phyloP scores from a whole-genome alignment of 1,284 basidiomycete genomes.

The Coriolopsis trogii region DNA sequence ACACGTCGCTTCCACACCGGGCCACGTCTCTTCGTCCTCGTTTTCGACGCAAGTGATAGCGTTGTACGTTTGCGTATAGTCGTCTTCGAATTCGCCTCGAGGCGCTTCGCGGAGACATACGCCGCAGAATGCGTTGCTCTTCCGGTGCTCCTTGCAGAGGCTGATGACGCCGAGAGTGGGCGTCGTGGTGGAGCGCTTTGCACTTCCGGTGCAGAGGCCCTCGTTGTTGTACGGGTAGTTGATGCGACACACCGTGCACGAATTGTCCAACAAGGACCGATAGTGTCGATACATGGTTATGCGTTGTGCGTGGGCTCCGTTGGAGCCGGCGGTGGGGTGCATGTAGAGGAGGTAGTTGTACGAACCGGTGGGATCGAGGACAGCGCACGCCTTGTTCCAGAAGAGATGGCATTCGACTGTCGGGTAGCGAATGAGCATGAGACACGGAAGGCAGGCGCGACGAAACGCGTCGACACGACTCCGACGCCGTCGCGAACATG shows the following conservation, averaged over 20 bases:
- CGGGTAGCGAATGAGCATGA: slow-evolving; percentile 5
- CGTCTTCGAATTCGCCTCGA: slow-evolving; percentile 43
- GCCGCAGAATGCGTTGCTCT: slow-evolving; percentile 58
- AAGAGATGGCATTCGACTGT: slow-evolving; percentile 62
- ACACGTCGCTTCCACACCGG: slow-evolving; percentile 65
- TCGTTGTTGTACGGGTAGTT: slow-evolving; percentile 51
- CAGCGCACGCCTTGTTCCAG: slow-evolving; percentile 56
- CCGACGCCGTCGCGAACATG: too few species aligned
- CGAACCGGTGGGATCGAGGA: slow-evolving; percentile 56
- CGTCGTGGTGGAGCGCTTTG: slow-evolving; percentile 47
- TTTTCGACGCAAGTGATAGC: slow-evolving; percentile 61
- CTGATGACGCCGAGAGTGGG: slow-evolving; percentile 48
- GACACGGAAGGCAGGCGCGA: too few species aligned
- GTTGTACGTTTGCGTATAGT: slow-evolving; percentile 37
- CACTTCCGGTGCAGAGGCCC: slow-evolving; percentile 49
- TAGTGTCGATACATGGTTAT: slow-evolving; percentile 47
- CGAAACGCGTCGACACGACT: slow-evolving; percentile 17
- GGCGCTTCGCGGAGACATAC: slow-evolving; percentile 67
- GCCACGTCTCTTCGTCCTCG: slow-evolving; percentile 71
- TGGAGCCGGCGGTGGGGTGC: slow-evolving; percentile 33
- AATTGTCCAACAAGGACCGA: slow-evolving; percentile 42
- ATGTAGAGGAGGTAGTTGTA: slow-evolving; percentile 38
- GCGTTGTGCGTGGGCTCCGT: slow-evolving; percentile 30
- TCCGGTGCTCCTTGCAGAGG: slow-evolving; percentile 68
- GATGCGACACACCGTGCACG: slow-evolving; percentile 71